These are phyloP conservation scores for Sordariomycetes sp. DNA, from an alignment of 2,329 filamentous ascomycete genomes.

Conservation along the genomic window DNA sequence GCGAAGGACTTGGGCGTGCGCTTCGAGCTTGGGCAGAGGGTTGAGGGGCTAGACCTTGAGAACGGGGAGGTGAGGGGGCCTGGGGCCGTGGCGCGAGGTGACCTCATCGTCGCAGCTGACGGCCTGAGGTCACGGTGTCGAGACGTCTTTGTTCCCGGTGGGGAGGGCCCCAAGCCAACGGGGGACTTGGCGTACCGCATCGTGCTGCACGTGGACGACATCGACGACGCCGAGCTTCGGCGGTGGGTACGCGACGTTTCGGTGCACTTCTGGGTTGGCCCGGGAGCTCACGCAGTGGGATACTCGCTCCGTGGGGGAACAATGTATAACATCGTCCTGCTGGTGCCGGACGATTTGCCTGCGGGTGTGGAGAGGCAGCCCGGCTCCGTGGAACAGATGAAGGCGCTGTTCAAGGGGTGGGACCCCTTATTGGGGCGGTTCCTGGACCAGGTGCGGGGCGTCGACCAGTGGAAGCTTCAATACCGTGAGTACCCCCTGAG, in stretches of 20 bases:
- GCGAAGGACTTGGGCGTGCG: conserved; percentile 38
- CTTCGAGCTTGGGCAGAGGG: conserved; percentile 32
- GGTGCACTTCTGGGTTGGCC: conserved; percentile 28
- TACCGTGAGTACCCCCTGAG: conserved; percentile 17
- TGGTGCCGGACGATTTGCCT: conserved; percentile 46
- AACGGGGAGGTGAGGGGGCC: conserved; percentile 21
- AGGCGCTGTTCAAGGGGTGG: conserved; percentile 45
- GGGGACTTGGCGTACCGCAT: conserved; percentile 6
- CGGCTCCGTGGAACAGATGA: conserved; percentile 48
- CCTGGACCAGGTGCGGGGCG: conserved; percentile 35
- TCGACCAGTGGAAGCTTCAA: conserved; percentile 61
- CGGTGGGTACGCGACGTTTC: conserved; percentile 29
- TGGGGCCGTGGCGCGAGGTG: conserved; percentile 23
- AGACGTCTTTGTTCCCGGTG: conserved; percentile 23
- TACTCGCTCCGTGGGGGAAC: conserved; percentile 3
- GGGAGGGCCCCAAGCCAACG: conserved; percentile 33
- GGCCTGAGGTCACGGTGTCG: conserved; percentile 25
- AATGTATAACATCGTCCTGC: conserved; percentile 5
- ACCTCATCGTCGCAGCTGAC: conserved; percentile 37
- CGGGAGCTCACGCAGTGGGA: conserved; percentile 1
- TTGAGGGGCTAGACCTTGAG: conserved; percentile 33
- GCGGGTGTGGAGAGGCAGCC: conserved; percentile 32
- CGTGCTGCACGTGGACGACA: conserved; percentile 1
- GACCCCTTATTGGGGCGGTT: conserved; percentile 40
- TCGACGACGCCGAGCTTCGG: conserved; percentile 1